Base-by-base conservation (phyloP, 2,329 filamentous ascomycete species). In the Neonectria hederae region DNA sequence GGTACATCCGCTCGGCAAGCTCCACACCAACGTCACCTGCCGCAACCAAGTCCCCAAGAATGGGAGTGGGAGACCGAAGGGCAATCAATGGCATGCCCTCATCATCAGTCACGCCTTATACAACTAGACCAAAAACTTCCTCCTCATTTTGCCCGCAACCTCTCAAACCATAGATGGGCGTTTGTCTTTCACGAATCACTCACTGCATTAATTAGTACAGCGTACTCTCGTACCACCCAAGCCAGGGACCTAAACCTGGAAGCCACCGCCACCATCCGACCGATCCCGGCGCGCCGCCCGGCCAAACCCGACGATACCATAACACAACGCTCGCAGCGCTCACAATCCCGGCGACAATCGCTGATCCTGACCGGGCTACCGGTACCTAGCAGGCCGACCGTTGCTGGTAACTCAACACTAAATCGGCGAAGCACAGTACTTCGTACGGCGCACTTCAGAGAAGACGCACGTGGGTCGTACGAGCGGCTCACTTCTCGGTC, bases 391-490 rank as follows among this genome's bases (percentile, higher is more conserved):
- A 54, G 32, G 57, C 53, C 28, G 57, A n/a, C 57, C 26, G 24
- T 32, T 48, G 42, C 26, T 54, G 57, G 21, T 51, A 54, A 53
- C 40, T 13, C 19, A 38, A 59, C 49, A 52, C 56, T 45, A 58
- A 51, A 28, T 7, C 26, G 46, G 55, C 55, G 52, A 43, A 30
- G 17, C 14, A 49, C 24, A 49, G 35, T 38, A 38, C 32, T 28
- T 4, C 5, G 32, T 17, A 17, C 32, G 13, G 32, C 14, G 32
- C 6, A 5, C 13, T 35, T 35, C 26, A 21, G 19, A 17, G 38
- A 30, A 13, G 13, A 19, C 35, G 53, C 56, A 62, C 48, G 62
- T 53, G 45, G 49, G 67, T 72, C 69, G 54, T 70, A 70, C 60
- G 68, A 70, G 63, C 24, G 51, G 49, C 28, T 45, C 35, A 40